Base-by-base conservation (phyloP, 2,329 filamentous ascomycete species). In the Cladophialophora psammophila region DNA sequence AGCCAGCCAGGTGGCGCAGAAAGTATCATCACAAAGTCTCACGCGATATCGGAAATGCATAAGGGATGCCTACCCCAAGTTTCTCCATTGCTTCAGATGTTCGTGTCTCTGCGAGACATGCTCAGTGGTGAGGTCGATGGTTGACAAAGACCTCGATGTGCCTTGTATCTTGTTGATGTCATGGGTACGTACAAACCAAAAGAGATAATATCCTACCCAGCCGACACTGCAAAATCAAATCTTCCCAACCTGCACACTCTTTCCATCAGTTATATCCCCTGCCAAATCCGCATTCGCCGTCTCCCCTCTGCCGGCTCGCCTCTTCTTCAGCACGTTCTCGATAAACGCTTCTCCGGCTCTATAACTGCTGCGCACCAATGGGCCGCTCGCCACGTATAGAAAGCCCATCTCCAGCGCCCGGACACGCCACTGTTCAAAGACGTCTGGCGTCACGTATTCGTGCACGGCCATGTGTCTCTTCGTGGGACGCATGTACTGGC, bases 401-500 rank as follows among this genome's bases (percentile, higher is more conserved):
- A 99, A 99, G 56, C 95, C 95, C 89, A 98, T 88, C 69, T 97
- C 93, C 54, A 98, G 84, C 45, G 95, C 94, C 60, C 93, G 88
- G 81, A 93, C 88, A 68, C 91, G 88, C 95, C 95, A 99, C 75
- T 91, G 83, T 76, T 98, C 94, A 76, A 99, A 99, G 69, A 90
- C 89, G 69, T 91, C 92, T 0, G 95, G 95, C 0, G 93, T 94
- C 55, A 99, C 87, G 78, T 99, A 99, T 78, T 94, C 93, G 76
- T 96, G 91, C 36, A 99, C 95, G 79, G 96, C 90, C 88, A 99
- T 94, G 79, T 99, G 95, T 53, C 94, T 88, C 85, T 98, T 99
- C 4, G 95, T 99, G 1, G 95, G 95, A 10, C 94, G 92, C 95
- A 99, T 99, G 83, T 99, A 99, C 83, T 99, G 95, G n/a, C 95